phyloP scores from a whole-genome alignment of 2,329 filamentous ascomycete species.

The Cercospora nicotianae region DNA sequence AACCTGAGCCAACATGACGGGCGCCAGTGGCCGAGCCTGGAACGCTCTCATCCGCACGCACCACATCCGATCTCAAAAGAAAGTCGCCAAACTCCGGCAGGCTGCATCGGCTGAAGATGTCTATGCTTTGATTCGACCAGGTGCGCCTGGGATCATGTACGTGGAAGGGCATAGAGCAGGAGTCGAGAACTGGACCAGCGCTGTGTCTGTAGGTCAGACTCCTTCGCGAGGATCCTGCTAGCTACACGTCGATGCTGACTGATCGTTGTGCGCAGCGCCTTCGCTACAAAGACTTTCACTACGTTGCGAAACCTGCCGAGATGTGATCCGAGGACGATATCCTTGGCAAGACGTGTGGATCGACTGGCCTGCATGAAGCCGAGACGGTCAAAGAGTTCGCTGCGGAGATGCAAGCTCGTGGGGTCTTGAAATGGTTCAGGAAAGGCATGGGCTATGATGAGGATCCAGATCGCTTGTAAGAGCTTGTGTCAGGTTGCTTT shows the following conservation, averaged over 20 bases:
- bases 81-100: constrained; percentile 64
- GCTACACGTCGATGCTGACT: background rate
- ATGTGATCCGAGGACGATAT: constrained; percentile 32
- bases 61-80: constrained; percentile 79
- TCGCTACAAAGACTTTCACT: constrained; percentile 71
- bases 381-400: constrained; percentile 66
- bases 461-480: constrained; percentile 26
- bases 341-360: background rate
- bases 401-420: constrained; percentile 59
- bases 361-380: constrained; percentile 57
- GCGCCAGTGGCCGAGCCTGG: constrained; percentile 18
- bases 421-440: constrained; percentile 66
- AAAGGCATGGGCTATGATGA: constrained; percentile 61
- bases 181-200: constrained; percentile 63
- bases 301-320: constrained; percentile 55
- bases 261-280: constrained; percentile 43
- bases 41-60: constrained; percentile 73
- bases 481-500: background rate
- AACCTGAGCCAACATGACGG: constrained; percentile 5
- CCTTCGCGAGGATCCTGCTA: background rate
- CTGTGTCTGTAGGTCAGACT: constrained; percentile 53
- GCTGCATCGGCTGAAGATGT: constrained; percentile 61
- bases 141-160: constrained; percentile 76
- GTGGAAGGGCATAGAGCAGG: constrained; percentile 61
- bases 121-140: constrained; percentile 66